Evolutionary conservation across 129 eudicot species (phyloP), one percentile per base, ranked within the genome.

Genomic region (Chrysanthemum seticuspe): DNA sequence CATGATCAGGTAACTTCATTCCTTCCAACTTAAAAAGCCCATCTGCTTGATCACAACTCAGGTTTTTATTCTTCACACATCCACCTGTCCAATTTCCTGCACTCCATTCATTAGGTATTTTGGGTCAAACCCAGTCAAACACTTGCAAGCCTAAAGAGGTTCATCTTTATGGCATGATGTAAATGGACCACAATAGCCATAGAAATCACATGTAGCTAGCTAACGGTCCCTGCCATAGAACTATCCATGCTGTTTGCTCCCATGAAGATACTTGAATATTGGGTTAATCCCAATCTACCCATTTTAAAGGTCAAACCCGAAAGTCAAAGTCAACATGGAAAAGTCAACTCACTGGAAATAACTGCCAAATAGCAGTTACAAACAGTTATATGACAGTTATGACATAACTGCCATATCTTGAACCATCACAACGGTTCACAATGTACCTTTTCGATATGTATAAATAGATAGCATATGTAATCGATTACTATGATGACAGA

Each of bases 81-180:
- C 91, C 87, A 50, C 72, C 73, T 6, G 83, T 56, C 65, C 57
- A 68, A 10, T 73, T 70, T 51, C 76, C 65, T 2, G 53, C 4
- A 13, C 58, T 62, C 91, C 91, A 86, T 19, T 68, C 40, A 0
- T 57, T 70, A 1, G 0, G 51, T 4, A 55, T 58, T 18, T 63
- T 50, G 91, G 83, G 56, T 72, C 19, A 19, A 78, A 83, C 18
- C 88, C 83, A 2, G 76, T 58, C 59, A 81, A 49, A 56, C 88
- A 87, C 55, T 59, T 65, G 67, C 91, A 87, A 6, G 0, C 0
- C 1, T 34, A 21, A 29, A 21, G 0, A 2, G 13, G 29, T 6
- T 44, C 67, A 18, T 11, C 49, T 51, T 68, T 64, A 14, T 73
- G 56, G 21, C 91, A 86, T 36, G 13, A 34, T 5, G 70, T 70